phyloP scores from a whole-genome alignment of 768 basidiomycete species.

The Antrodiella citrinella region DNA sequence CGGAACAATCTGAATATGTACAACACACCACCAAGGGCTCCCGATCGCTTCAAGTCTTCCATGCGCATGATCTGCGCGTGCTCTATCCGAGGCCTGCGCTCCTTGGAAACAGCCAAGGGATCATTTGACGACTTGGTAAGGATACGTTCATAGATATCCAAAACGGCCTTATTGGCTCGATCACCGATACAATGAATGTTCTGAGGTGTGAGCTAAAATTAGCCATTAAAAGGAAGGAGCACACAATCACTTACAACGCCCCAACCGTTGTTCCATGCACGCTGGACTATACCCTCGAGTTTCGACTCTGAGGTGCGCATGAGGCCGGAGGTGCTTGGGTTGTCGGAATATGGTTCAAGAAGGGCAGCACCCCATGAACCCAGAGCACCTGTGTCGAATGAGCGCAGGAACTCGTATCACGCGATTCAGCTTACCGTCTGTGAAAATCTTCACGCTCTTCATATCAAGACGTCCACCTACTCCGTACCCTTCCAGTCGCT shows the following conservation, averaged over 20 bases:
- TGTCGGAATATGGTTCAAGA: slow-evolving; percentile 76
- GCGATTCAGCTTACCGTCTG: slow-evolving; percentile 48
- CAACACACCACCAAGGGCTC: slow-evolving; percentile 60
- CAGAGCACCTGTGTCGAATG: slow-evolving; percentile 54
- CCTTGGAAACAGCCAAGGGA: slow-evolving; percentile 26
- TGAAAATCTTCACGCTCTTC: slow-evolving; percentile 65
- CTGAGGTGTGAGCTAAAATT: slow-evolving; percentile 29
- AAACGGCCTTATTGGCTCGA: slow-evolving; percentile 72
- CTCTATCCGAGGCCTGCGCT: slow-evolving; percentile 75
- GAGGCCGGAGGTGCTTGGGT: slow-evolving; percentile 61
- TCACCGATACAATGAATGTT: slow-evolving; percentile 89
- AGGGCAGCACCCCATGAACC: slow-evolving; percentile 92
- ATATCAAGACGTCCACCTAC: slow-evolving; percentile 43
- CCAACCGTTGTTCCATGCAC: slow-evolving; percentile 69
- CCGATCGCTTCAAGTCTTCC: slow-evolving; percentile 62
- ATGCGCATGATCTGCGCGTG: slow-evolving; percentile 84
- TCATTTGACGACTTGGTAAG: slow-evolving; percentile 24
- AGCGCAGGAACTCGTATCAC: slow-evolving; percentile 5
- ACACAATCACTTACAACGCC: slow-evolving; percentile 59
- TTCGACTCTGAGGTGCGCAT: slow-evolving; percentile 50
- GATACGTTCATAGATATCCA: slow-evolving; percentile 76
- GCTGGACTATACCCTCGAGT: slow-evolving; percentile 44
- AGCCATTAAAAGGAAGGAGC: slow-evolving; percentile 1
- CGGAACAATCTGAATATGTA: too few relatives aligned
- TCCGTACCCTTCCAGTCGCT: slow-evolving; percentile 57